Evolutionary conservation across 306 rosid species (phyloP), one percentile per base, ranked within the genome.

Genomic region (Hippophae tibetana): DNA sequence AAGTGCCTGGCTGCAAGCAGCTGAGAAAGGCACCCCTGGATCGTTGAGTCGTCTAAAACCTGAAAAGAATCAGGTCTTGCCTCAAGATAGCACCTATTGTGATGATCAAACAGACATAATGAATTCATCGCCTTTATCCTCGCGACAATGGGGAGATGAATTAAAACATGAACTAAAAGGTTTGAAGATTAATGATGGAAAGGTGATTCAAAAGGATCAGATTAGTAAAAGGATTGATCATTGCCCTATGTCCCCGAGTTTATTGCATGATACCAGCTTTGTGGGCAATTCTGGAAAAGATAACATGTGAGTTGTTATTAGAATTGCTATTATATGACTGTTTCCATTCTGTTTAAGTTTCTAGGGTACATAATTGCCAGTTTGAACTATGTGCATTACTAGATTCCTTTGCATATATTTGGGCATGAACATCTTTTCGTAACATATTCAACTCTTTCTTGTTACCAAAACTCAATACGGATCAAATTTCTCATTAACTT

Each of bases 1-100:
- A 79, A 92, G 88, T 60, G 99, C 99, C 5, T 92, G 96, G 99
- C 72, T 88, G 63, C 96, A 85, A 77, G 84, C 89, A 8, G 86
- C 75, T 54, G 99, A 83, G 67, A 92, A 83, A 67, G 95, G 99
- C 62, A 88, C 96, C 44, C 95, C 97, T 11, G 88, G 95, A 70
- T 80, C 94, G 2, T 57, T 92, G 85, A 84, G 63, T 80, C 82
- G 81, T 61, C 65, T 77, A 74, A 88, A 84, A 76, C 96, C 95
- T 1, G 99, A 85, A 79, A 86, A 87, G 81, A 88, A 92, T 80
- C 99, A 88, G 75, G 90, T 92, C 58, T 79, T 92, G 63, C 96
- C 95, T 50, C 99, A 80, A 80, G 95, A 87, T 69, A 82, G 87
- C 56, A 64, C 68, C 54, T 78, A 52, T 66, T 78, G 72, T 13